Conservation (phyloP, 2,329 filamentous ascomycete species). For the Pyrenophora seminiperda region DNA sequence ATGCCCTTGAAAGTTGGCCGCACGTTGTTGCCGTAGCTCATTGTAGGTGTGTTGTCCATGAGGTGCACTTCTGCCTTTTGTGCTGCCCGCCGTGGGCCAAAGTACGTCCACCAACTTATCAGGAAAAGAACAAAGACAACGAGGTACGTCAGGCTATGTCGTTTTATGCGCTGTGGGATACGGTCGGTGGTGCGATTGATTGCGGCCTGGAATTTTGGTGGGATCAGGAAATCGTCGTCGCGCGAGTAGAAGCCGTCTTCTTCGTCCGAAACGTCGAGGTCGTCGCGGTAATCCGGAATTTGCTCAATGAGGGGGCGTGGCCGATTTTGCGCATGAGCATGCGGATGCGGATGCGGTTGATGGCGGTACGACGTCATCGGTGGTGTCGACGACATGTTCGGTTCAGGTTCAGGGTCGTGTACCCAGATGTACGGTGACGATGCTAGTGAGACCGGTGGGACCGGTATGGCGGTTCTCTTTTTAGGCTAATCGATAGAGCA, state of each 20-base stretch:
- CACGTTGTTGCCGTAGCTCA: slow-evolving; percentile 55
- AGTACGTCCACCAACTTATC: slow-evolving; percentile 44
- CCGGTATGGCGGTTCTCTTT: too few relatives aligned
- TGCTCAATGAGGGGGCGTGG: slow-evolving; percentile 38
- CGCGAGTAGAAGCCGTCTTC: slow-evolving; percentile 45
- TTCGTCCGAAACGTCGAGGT: slow-evolving; percentile 48
- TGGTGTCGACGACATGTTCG: too few relatives aligned
- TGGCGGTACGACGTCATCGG: slow-evolving; percentile 39
- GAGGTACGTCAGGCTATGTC: slow-evolving; percentile 42
- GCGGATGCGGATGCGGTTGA: slow-evolving; percentile 12
- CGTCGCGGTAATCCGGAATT: slow-evolving; percentile 31
- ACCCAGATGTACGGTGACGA: too few relatives aligned
- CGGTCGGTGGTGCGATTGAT: slow-evolving; percentile 32
- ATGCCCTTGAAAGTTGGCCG: slow-evolving; percentile 57
- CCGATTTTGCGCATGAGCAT: slow-evolving; percentile 21
- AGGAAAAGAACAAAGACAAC: slow-evolving; percentile 36
- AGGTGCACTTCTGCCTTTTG: slow-evolving; percentile 42
- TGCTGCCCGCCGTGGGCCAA: slow-evolving; percentile 46
- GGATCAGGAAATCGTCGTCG: slow-evolving; percentile 43
- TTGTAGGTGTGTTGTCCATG: slow-evolving; percentile 38
- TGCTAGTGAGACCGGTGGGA: too few relatives aligned
- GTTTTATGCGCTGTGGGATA: slow-evolving; percentile 44
- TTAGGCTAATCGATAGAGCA: too few relatives aligned
- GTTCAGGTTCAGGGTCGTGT: too few relatives aligned
- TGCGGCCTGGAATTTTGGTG: slow-evolving; percentile 39